phyloP scores from a whole-genome alignment of 2,329 filamentous ascomycete genomes.

The Diaporthe caulivora region DNA sequence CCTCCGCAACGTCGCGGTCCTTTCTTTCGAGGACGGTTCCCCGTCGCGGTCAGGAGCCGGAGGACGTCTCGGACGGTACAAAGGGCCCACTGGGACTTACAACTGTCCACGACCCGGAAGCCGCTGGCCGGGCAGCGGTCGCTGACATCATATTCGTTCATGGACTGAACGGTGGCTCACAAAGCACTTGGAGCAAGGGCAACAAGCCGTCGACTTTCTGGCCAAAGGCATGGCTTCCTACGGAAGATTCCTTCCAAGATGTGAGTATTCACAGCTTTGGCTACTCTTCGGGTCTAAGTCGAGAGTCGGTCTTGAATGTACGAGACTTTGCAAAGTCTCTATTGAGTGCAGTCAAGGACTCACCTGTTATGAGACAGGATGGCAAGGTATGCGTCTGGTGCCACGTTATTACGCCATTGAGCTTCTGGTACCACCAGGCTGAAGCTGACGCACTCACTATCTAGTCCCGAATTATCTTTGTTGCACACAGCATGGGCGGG shows the following conservation, averaged over 20 bases:
- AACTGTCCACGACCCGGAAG: slow-evolving; percentile 41
- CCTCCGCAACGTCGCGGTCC: slow-evolving; percentile 2
- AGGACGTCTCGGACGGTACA: background rate
- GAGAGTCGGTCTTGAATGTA: slow-evolving; percentile 46
- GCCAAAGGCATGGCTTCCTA: slow-evolving; percentile 51
- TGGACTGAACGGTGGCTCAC: slow-evolving; percentile 52
- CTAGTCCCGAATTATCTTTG: slow-evolving; percentile 47
- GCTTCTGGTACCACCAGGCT: no score
- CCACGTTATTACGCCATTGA: no score
- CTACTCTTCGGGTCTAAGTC: slow-evolving; percentile 42
- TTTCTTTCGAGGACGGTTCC: slow-evolving; percentile 32
- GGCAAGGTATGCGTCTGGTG: slow-evolving; percentile 37
- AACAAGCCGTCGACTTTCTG: slow-evolving; percentile 45
- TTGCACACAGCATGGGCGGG: slow-evolving; percentile 55
- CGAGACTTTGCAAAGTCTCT: slow-evolving; percentile 49
- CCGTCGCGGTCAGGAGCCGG: background rate
- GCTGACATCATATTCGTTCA: slow-evolving; percentile 54
- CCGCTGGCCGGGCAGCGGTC: background rate
- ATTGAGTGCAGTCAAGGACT: slow-evolving; percentile 46
- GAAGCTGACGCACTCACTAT: no score
- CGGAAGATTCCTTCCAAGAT: slow-evolving; percentile 47
- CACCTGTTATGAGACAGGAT: slow-evolving; percentile 42
- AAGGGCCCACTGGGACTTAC: slow-evolving; percentile 46
- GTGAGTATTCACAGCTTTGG: slow-evolving; percentile 51
- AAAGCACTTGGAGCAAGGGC: slow-evolving; percentile 51